Conservation (phyloP, 495 filamentous ascomycete genomes). For the Neurospora cerealis region DNA sequence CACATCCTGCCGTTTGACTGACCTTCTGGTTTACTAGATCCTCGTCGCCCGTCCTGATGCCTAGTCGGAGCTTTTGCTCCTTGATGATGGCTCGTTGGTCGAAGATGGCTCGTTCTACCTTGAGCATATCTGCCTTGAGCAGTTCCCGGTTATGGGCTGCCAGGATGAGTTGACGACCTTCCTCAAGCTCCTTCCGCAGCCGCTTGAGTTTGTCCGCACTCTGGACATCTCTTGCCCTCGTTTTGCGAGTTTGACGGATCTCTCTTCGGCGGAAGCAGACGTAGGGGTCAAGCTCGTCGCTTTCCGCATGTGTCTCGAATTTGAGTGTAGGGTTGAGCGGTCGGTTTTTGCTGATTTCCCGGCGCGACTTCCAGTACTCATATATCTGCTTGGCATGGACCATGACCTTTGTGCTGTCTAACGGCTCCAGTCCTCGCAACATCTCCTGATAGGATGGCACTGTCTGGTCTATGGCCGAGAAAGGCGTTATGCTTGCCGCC, state of each 20-base stretch:
- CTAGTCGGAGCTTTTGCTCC: slow-evolving; percentile 76
- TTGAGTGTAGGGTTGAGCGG: slow-evolving; percentile 68
- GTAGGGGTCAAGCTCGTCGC: slow-evolving; percentile 91
- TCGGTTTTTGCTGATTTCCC: slow-evolving; percentile 53
- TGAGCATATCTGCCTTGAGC: slow-evolving; percentile 65
- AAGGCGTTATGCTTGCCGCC: slow-evolving; percentile 70
- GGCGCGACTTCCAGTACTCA: slow-evolving; percentile 75
- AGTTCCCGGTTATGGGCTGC: slow-evolving; percentile 70
- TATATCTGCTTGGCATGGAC: slow-evolving; percentile 79
- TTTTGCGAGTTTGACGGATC: slow-evolving; percentile 89
- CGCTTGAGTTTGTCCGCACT: slow-evolving; percentile 90
- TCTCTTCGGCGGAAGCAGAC: slow-evolving; percentile 97
- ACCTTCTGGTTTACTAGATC: slow-evolving; percentile 93
- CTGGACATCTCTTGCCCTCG: slow-evolving; percentile 84
- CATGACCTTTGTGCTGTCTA: slow-evolving; percentile 52
- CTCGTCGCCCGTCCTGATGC: slow-evolving; percentile 87
- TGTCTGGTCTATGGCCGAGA: slow-evolving; percentile 77
- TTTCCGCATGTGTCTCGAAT: slow-evolving; percentile 86
- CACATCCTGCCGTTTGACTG: slow-evolving; percentile 17
- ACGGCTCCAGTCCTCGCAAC: slow-evolving; percentile 63
- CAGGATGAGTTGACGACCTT: slow-evolving; percentile 68
- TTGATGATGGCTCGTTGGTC: slow-evolving; percentile 69
- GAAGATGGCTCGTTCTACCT: slow-evolving; percentile 65
- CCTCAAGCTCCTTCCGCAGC: slow-evolving; percentile 84
- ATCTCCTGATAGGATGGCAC: slow-evolving; percentile 73